phyloP scores from a whole-genome alignment of 2,329 filamentous ascomycete genomes.

The Periconia digitata region DNA sequence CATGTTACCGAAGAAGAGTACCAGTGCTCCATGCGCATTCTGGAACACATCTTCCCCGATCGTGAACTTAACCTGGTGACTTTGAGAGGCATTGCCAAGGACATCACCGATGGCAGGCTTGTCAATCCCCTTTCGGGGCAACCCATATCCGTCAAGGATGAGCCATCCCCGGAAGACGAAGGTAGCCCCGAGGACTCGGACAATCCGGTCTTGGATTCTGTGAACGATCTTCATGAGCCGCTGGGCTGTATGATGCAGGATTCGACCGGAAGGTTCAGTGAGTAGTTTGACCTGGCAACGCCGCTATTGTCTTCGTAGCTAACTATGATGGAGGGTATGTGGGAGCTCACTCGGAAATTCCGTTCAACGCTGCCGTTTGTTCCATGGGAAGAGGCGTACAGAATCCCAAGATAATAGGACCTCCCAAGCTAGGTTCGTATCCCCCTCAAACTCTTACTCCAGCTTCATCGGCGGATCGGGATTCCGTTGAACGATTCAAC shows the following conservation, averaged over 20 bases:
- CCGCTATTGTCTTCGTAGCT: conserved; percentile 7
- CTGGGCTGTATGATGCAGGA: conserved; percentile 43
- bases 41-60: conserved; percentile 41
- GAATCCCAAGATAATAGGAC: conserved; percentile 31
- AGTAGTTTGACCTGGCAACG: conserved; percentile 1
- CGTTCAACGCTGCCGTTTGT: conserved; percentile 41
- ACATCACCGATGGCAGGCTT: conserved; percentile 33
- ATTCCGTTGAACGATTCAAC: conserved; percentile 23
- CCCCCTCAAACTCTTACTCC: conserved; percentile 28
- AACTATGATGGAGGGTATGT: conserved; percentile 29
- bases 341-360: conserved; percentile 41
- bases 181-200: conserved; percentile 25
- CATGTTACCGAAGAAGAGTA: conserved; percentile 45
- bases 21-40: conserved; percentile 40
- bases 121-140: conserved; percentile 23
- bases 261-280: conserved; percentile 35
- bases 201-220: conserved; percentile 15
- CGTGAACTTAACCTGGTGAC: conserved; percentile 38
- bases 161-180: conserved; percentile 25
- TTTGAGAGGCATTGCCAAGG: conserved; percentile 36
- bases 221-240: conserved; percentile 39
- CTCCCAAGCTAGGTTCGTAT: conserved; percentile 33
- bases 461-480: conserved; percentile 21
- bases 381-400: conserved; percentile 25
- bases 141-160: conserved; percentile 22